phyloP scores from a whole-genome alignment of 164 flowering plant genomes.

The Chloranthus sessilifolius region DNA sequence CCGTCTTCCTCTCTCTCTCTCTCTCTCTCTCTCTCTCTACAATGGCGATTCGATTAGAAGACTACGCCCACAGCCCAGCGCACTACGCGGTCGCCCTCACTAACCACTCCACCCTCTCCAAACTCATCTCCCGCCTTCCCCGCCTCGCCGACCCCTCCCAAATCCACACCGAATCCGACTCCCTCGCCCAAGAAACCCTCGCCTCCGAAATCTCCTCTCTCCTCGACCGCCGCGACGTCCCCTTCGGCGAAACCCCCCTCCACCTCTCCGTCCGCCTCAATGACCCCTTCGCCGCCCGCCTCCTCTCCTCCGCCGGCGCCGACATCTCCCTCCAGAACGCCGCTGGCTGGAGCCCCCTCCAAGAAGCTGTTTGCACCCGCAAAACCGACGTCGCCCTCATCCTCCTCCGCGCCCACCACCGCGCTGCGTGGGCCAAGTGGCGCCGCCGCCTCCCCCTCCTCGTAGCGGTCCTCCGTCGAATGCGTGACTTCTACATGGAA shows the following conservation, averaged over 20 bases:
- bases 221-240: conserved; percentile 88
- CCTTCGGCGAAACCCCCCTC: conserved; percentile 71
- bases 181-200: conserved; percentile 57
- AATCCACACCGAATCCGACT: conserved; percentile 62
- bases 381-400: conserved; percentile 39
- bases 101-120: conserved; percentile 58
- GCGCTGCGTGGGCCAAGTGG: conserved; percentile 86
- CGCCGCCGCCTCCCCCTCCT: conserved; percentile 84
- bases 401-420: conserved; percentile 57
- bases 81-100: conserved; percentile 67
- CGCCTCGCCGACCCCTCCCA: conserved; percentile 45
- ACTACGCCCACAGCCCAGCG: conserved; percentile 68
- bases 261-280: conserved; percentile 77
- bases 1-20: too few species aligned
- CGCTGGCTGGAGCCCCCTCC: conserved; percentile 84
- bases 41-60: conserved; percentile 21
- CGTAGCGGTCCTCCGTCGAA: conserved; percentile 60
- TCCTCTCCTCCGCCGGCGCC: conserved; percentile 70
- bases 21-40: too few species aligned
- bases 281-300: conserved; percentile 42
- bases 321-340: conserved; percentile 80
- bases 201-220: conserved; percentile 62
- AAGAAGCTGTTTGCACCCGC: conserved; percentile 67
- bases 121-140: conserved; percentile 58
- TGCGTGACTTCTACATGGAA: conserved; percentile 97